Evolutionary conservation across 2,329 filamentous ascomycete species (phyloP), one percentile per base, ranked within the genome.

Genomic region (Coleophoma eucalyptorum): DNA sequence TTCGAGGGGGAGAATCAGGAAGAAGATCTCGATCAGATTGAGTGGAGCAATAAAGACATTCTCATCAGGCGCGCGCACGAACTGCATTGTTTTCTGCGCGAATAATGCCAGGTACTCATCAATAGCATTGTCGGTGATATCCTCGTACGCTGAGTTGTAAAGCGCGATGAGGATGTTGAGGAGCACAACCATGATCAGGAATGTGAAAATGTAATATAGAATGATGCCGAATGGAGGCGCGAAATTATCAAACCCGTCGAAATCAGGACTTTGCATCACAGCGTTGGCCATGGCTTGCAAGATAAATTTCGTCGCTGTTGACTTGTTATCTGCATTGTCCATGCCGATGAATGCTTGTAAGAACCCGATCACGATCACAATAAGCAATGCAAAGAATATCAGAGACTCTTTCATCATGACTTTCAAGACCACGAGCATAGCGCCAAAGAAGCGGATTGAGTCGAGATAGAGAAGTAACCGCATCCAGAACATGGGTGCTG

Each of bases 31-130:
- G 53, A 99, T 80, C 2, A 99, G 78, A 67, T 99, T 99, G 70
- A 99, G 89, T 0, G 94, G 94, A 0, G 94, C 86, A 62, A 99
- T 96, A 71, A 94, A 99, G 50, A 99, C 94, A 60, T 99, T 99
- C 69, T 99, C 94, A 62, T 99, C 94, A 0, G 94, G 94, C 0
- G 94, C 94, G 45, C 94, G 89, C 16, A 97, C 90, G 63, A 97
- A 99, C 63, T 96, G 91, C 80, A 97, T 90, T 0, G 94, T 97
- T 71, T 96, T 96, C 59, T 95, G 89, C 0, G 90, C 81, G 70
- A 96, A 97, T 3, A 97, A 80, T 0, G 91, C 93, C 67, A 99
- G 85, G 70, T 91, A 99, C 69, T 99, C 94, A 68, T 99, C 94
- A 58, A 90, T 87, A 4, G 94, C 91, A 64, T 99, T 88, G 41